Base-by-base conservation (phyloP, 306 rosid species). In the Canavalia ensiformis region DNA sequence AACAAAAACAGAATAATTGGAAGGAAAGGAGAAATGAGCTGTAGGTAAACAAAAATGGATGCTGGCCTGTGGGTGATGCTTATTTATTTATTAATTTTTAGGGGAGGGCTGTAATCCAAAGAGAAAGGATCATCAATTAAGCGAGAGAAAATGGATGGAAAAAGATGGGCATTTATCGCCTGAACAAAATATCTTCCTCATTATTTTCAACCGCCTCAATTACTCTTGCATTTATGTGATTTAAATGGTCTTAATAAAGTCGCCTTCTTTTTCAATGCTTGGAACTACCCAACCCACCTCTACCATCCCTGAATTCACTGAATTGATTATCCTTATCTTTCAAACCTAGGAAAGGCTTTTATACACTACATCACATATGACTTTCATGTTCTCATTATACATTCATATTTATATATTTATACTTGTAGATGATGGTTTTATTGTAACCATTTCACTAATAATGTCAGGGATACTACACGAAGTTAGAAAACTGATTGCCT, bases 211-310 rank as follows among this genome's bases (percentile, higher is more conserved):
- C 93, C 30, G 96, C 83, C 84, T 87, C 97, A 90, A 86, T 91
- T 91, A 91, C 91, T 91, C 82, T 81, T 81, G 97, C 96, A 93
- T 90, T 93, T 93, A 91, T 88, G 84, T 85, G 88, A 62, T 88
- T 86, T 90, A 83, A 91, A 90, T 92, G 91, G 84, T 75, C 88
- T 84, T 88, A 90, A 90, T 86, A 80, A 71, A 79, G 84, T 80
- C 60, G 12, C 87, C 68, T 85, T 85, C 84, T 77, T 79, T 85
- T 88, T 83, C 87, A 89, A 90, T 89, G 92, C 93, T 80, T 71
- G 82, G 89, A 90, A 82, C 95, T 80, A 88, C 97, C 88, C 89
- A 85, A 90, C 87, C 88, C 72, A 90, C 87, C 84, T 73, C 76
- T 57, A 39, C 68, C 83, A 30, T 59, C 64, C 82, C 81, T 65